Evolutionary conservation across 352 stramenopile genomes (phyloP).

Genomic region (Pythium aristosporum): DNA sequence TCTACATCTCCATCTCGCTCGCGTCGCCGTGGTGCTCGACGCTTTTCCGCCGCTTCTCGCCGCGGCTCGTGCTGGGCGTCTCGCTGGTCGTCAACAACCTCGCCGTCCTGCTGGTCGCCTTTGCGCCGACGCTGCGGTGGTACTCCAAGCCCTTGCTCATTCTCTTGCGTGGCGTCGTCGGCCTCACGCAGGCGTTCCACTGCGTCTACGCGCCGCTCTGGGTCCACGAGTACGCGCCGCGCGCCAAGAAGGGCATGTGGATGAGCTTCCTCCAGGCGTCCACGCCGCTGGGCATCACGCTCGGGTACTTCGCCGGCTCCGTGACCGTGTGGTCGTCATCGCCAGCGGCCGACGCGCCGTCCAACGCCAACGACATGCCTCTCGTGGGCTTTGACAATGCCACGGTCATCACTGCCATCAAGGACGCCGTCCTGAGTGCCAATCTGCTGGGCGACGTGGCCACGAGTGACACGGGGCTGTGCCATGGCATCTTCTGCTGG

Average conservation of each 20-base stretch:
- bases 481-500: constrained; percentile 71
- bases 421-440: constrained; percentile 14
- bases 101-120: constrained; percentile 66
- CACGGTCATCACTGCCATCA: constrained; percentile 19
- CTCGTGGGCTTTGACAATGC: constrained; percentile 24
- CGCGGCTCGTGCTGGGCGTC: constrained; percentile 58
- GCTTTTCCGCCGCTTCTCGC: constrained; percentile 70
- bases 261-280: constrained; percentile 86
- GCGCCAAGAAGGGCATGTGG: constrained; percentile 74
- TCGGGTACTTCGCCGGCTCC: constrained; percentile 81
- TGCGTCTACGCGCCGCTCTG: constrained; percentile 85
- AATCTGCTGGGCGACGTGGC: constrained; percentile 42
- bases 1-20: constrained; percentile 74
- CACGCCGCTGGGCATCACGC: constrained; percentile 83
- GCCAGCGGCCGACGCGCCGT: constrained; percentile 15
- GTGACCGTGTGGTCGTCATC: constrained; percentile 67
- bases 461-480: constrained; percentile 41
- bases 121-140: constrained; percentile 58
- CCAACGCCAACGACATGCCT: constrained; percentile 20
- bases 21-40: constrained; percentile 78
- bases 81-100: constrained; percentile 81
- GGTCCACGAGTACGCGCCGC: constrained; percentile 81
- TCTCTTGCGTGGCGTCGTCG: constrained; percentile 60
- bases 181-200: constrained; percentile 82
- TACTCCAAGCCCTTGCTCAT: constrained; percentile 82